Evolutionary conservation across 192 early-diverging fungal species (phyloP).

Genomic region (Backusella mclennaniae): DNA sequence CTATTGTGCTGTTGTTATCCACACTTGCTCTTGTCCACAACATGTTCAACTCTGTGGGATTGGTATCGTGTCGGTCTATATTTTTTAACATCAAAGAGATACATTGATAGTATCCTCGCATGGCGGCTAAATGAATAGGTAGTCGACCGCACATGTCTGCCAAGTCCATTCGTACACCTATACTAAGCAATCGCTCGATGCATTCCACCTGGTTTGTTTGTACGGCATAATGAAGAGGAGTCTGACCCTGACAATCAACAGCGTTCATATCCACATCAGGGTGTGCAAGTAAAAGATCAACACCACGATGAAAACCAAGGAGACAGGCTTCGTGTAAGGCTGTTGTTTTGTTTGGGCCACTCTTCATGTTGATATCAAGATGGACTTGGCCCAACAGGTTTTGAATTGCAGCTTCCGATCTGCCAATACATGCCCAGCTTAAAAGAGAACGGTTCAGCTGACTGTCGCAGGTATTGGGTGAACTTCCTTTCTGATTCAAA

Average conservation of each 20-base stretch:
- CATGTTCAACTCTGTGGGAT: conserved; percentile 9
- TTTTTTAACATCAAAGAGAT: conserved; percentile 15
- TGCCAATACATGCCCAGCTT: conserved; percentile 18
- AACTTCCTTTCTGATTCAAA: conserved; percentile 11
- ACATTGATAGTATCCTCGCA: conserved; percentile 15
- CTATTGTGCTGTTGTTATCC: neutral
- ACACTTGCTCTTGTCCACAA: neutral
- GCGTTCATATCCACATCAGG: conserved; percentile 11
- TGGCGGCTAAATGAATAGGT: conserved; percentile 25
- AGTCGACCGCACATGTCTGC: conserved; percentile 8
- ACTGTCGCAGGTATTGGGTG: neutral
- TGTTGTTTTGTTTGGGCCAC: conserved; percentile 10
- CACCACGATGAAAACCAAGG: conserved; percentile 4
- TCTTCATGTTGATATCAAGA: conserved; percentile 9
- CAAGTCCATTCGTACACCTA: conserved; percentile 18
- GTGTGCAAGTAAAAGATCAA: conserved; percentile 18
- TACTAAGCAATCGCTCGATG: neutral
- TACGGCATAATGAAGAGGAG: conserved; percentile 22
- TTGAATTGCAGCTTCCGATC: conserved; percentile 12
- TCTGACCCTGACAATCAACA: conserved; percentile 7
- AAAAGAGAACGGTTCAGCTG: conserved; percentile 9
- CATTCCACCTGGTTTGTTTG: neutral
- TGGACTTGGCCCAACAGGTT: conserved; percentile 5
- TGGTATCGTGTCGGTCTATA: conserved; percentile 6
- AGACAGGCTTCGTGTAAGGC: conserved; percentile 16